phyloP scores from a whole-genome alignment of 495 filamentous ascomycete genomes.

The Gamarada debralockiae region DNA sequence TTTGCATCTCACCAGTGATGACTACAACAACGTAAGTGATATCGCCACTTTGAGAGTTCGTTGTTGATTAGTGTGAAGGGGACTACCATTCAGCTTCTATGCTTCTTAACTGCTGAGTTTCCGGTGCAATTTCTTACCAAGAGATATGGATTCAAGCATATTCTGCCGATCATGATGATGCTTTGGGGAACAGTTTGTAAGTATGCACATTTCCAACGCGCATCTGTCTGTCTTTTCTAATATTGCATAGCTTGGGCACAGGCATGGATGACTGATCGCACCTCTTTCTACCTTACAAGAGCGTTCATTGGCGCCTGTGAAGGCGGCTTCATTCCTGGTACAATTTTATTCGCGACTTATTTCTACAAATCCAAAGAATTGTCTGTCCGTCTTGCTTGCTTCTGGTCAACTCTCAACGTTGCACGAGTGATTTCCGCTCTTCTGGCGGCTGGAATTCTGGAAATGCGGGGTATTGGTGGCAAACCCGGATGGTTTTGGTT shows the following conservation, averaged over 20 bases:
- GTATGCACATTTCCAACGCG: too few relatives aligned
- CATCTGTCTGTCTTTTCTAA: too few relatives aligned
- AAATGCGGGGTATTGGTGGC: constrained; percentile 44
- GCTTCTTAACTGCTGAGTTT: constrained; percentile 33
- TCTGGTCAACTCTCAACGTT: constrained; percentile 51
- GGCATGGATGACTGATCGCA: constrained; percentile 35
- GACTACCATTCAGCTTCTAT: constrained; percentile 30
- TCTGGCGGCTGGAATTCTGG: constrained; percentile 47
- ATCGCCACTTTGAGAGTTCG: neutral
- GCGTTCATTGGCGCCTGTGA: constrained; percentile 28
- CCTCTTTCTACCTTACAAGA: constrained; percentile 36
- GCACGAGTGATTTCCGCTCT: constrained; percentile 49
- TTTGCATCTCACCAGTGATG: constrained; percentile 49
- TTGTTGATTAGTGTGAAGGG: too few relatives aligned
- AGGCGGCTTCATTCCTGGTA: constrained; percentile 24
- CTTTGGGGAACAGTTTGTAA: constrained; percentile 41
- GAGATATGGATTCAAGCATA: constrained; percentile 23
- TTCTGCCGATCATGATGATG: constrained; percentile 35
- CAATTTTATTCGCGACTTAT: constrained; percentile 46
- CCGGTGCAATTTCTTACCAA: constrained; percentile 35
- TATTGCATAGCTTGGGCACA: constrained; percentile 26
- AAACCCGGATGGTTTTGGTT: constrained; percentile 61
- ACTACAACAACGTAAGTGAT: constrained; percentile 28
- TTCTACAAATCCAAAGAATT: constrained; percentile 50
- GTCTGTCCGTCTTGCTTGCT: constrained; percentile 46